Evolutionary conservation across 2,329 filamentous ascomycete genomes (phyloP).

Genomic region (Aspergillus felis): DNA sequence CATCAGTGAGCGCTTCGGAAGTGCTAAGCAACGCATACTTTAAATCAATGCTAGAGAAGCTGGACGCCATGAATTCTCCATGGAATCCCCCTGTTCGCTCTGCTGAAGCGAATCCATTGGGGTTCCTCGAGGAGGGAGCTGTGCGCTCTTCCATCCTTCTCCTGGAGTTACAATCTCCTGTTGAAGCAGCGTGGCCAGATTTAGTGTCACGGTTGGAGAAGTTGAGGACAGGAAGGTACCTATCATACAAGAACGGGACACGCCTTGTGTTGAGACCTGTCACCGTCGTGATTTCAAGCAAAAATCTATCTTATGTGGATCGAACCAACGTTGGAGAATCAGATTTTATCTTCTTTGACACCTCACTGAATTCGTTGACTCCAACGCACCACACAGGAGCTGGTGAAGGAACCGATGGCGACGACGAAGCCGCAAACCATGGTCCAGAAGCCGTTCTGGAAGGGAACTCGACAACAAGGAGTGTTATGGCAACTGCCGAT

Average conservation of each 20-base stretch:
- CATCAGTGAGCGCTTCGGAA: conserved; percentile 7
- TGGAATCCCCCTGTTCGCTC: background rate
- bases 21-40: conserved; percentile 21
- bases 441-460: background rate
- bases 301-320: background rate
- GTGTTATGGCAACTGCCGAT: conserved; percentile 9
- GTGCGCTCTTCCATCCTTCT: conserved; percentile 19
- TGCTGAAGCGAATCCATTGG: background rate
- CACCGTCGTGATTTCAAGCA: conserved; percentile 22
- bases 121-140: conserved; percentile 10
- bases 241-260: conserved; percentile 21
- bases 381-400: background rate
- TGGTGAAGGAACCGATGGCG: background rate
- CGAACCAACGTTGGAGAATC: background rate
- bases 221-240: conserved; percentile 18
- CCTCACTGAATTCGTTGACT: background rate
- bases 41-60: conserved; percentile 14
- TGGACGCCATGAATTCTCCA: conserved; percentile 12
- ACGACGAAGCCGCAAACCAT: background rate
- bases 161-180: conserved; percentile 19
- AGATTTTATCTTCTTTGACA: background rate
- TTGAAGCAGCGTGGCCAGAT: conserved; percentile 12
- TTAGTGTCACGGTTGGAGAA: conserved; percentile 17
- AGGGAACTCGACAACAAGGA: background rate
- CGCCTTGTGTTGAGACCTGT: conserved; percentile 18